A percentile compares a stretch with the other conserved stretches of the same genome.
Evolutionary conservation across 306 rosid species (phyloP).

Genomic region (Fragaria nilgerrensis): DNA sequence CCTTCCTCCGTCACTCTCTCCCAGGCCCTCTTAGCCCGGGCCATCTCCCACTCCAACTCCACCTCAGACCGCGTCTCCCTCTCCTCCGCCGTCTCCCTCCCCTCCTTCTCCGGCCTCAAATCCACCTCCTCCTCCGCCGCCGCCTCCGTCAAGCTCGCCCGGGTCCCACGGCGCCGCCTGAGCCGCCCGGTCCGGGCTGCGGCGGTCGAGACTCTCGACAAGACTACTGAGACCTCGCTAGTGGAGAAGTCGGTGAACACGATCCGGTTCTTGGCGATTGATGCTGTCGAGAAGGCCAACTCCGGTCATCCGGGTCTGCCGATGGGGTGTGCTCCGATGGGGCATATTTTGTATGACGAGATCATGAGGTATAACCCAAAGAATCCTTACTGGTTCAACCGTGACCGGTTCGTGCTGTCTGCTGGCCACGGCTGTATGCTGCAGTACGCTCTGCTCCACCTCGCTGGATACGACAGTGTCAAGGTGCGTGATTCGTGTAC

Average conservation of each 20-base stretch:
- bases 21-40: constrained; percentile 64
- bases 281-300: constrained; percentile 89
- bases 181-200: constrained; percentile 36
- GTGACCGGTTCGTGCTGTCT: constrained; percentile 91
- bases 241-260: constrained; percentile 85
- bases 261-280: constrained; percentile 83
- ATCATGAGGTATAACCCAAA: constrained; percentile 85
- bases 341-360: constrained; percentile 86
- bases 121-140: constrained; percentile 28
- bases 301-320: constrained; percentile 98
- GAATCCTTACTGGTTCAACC: constrained; percentile 91
- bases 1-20: constrained; percentile 74
- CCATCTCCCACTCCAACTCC: constrained; percentile 48
- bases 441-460: constrained; percentile 89
- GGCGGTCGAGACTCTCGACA: constrained; percentile 47
- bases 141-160: constrained; percentile 16
- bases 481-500: constrained; percentile 36
- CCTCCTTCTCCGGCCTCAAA: constrained; percentile 67
- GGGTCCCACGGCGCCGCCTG: constrained; percentile 18
- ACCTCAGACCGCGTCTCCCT: constrained; percentile 55
- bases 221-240: constrained; percentile 48
- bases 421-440: constrained; percentile 99
- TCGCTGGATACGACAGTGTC: constrained; percentile 89
- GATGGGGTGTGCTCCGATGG: constrained; percentile 99
- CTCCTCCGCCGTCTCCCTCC: constrained; percentile 33